Base-by-base conservation (phyloP, 139 green algal genomes). In the Microglena sp. region DNA sequence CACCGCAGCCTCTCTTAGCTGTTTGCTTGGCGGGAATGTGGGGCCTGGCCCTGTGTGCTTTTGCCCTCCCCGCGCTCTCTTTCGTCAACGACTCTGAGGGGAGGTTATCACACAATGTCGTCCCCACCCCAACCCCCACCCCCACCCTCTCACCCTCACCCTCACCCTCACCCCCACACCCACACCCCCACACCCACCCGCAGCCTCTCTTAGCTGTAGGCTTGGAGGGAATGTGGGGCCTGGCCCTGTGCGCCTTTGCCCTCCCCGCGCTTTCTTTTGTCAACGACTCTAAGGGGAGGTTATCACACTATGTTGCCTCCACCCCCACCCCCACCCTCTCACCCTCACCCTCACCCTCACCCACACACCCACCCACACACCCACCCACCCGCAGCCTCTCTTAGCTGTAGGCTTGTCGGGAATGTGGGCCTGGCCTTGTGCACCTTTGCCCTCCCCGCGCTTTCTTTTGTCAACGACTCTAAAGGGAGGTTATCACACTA, bases 371-470 rank as follows among this genome's bases (percentile, higher is more conserved):
- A n/a, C n/a, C n/a, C n/a, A n/a, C n/a, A n/a, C n/a, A n/a, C n/a
- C n/a, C n/a, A 53, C 18, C 18, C 18, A 53, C 43, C 18, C 18
- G 8, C 86, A 86, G 29, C 80, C 83, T 15, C 72, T 90, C 59
- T 65, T 94, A 55, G 88, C 80, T 5, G 86, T 91, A 45, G 85
- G 82, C n/a, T 64, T 88, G 40, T 83, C 93, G 77, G 89, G 89
- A 46, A 74, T 82, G 29, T 92, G 84, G 84, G 89, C 8, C 60
- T 90, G 30, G 4, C 77, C 29, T 63, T 93, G 33, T 87, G 74
- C 60, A 26, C 46, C 7, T 6, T 82, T 3, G 80, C 72, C 24
- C 79, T 95, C 69, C 87, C 87, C 4, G 15, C 87, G 8, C 56
- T 89, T 36, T 55, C 54, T 4, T 1, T 67, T 6, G 26, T 93